These are phyloP conservation scores for Wickerhamomyces ciferrii DNA, from an alignment of 805 yeast species.

Conservation along the genomic window DNA sequence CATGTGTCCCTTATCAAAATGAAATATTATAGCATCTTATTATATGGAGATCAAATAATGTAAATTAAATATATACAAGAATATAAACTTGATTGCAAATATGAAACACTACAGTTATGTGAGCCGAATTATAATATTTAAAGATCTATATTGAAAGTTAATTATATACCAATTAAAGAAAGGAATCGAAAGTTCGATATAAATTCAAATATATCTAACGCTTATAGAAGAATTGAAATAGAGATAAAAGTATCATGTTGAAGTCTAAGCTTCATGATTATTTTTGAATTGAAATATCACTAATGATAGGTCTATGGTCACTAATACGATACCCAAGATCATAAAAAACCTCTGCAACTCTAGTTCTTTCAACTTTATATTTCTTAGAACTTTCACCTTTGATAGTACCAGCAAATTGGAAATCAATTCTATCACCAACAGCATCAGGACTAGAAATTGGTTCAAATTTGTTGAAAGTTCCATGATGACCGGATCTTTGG, in stretches of 20 bases:
- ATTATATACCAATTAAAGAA: too few species aligned
- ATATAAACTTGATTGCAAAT: too few species aligned
- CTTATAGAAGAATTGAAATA: neutral
- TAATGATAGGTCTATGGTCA: slow-evolving; percentile 42
- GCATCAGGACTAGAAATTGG: slow-evolving; percentile 11
- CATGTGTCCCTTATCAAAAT: too few species aligned
- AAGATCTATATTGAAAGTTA: too few species aligned
- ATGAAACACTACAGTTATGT: too few species aligned
- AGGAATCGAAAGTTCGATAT: too few species aligned
- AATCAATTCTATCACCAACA: slow-evolving; percentile 34
- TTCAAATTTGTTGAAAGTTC: slow-evolving; percentile 36
- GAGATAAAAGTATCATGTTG: neutral
- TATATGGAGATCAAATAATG: too few species aligned
- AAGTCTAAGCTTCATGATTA: neutral
- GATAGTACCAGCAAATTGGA: slow-evolving; percentile 26
- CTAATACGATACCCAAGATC: slow-evolving; percentile 23
- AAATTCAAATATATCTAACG: neutral
- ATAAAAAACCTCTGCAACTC: slow-evolving; percentile 31
- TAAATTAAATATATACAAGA: too few species aligned
- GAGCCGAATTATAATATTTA: too few species aligned
- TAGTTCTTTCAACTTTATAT: slow-evolving; percentile 21
- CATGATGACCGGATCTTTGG: slow-evolving; percentile 27
- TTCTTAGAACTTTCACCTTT: slow-evolving; percentile 6
- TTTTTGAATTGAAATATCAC: neutral
- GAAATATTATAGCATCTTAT: too few species aligned